Evolutionary conservation across 192 early-diverging fungal genomes (phyloP).

Genomic region (Coemansia sp.): DNA sequence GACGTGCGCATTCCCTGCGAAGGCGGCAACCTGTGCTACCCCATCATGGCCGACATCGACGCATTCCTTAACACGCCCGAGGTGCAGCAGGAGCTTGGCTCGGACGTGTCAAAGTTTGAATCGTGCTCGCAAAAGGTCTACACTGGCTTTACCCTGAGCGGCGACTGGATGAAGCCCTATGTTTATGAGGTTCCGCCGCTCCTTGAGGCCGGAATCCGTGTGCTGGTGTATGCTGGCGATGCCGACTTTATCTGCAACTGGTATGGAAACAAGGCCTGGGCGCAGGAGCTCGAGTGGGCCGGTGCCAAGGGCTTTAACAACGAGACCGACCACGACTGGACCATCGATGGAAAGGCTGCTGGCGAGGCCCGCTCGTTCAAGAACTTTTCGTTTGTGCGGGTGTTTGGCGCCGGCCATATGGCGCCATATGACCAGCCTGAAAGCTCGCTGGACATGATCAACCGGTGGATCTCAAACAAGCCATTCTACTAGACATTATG

Average conservation of each 20-base stretch:
- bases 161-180: conserved; percentile 91
- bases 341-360: conserved; percentile 60
- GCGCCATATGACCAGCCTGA: conserved; percentile 91
- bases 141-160: conserved; percentile 73
- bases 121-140: conserved; percentile 87
- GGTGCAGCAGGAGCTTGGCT: conserved; percentile 76
- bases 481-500: conserved; percentile 25
- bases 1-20: conserved; percentile 90
- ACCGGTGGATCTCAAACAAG: conserved; percentile 68
- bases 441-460: conserved; percentile 81
- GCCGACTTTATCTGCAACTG: conserved; percentile 94
- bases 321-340: conserved; percentile 72
- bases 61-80: conserved; percentile 73
- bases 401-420: conserved; percentile 90
- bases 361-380: conserved; percentile 70
- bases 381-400: conserved; percentile 80
- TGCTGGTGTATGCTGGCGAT: conserved; percentile 91
- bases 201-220: conserved; percentile 76
- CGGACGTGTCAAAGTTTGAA: conserved; percentile 67
- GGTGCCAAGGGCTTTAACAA: conserved; percentile 68
- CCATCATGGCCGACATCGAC: conserved; percentile 78
- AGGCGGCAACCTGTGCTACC: conserved; percentile 82
- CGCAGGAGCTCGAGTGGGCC: conserved; percentile 80
- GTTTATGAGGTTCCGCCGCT: conserved; percentile 64
- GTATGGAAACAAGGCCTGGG: conserved; percentile 89